phyloP scores from a whole-genome alignment of 305 asterid species.

The Salvia sclarea region DNA sequence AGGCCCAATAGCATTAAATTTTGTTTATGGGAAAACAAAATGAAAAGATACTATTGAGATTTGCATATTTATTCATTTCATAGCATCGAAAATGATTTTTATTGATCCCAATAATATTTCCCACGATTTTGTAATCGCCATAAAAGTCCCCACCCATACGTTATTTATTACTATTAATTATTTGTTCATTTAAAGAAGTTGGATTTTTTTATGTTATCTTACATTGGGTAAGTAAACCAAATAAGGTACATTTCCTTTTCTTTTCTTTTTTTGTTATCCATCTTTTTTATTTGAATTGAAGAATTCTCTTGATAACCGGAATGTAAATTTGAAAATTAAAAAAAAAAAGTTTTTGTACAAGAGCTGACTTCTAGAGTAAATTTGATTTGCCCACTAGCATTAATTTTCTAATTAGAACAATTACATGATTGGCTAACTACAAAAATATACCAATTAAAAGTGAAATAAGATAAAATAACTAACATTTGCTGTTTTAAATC shows the following conservation, averaged over 20 bases:
- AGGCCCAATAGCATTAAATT: not conserved
- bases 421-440: slow-evolving; percentile 6
- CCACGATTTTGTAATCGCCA: not conserved
- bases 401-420: not conserved
- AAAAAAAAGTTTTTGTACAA: not conserved
- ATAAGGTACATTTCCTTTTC: too few relatives aligned
- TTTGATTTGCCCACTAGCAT: not conserved
- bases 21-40: not conserved
- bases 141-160: not conserved
- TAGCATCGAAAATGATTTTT: not conserved
- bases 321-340: not conserved
- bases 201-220: not conserved
- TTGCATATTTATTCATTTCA: not conserved
- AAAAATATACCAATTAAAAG: not conserved
- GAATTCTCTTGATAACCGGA: not conserved
- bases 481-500: too few relatives aligned
- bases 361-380: not conserved
- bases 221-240: not conserved
- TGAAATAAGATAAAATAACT: too few relatives aligned
- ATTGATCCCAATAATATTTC: not conserved
- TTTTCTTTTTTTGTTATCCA: too few relatives aligned
- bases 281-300: not conserved
- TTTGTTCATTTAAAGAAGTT: not conserved
- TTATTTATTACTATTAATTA: not conserved
- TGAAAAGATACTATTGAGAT: not conserved